Conservation (phyloP, 768 basidiomycete genomes). For the Lentinula edodes region DNA sequence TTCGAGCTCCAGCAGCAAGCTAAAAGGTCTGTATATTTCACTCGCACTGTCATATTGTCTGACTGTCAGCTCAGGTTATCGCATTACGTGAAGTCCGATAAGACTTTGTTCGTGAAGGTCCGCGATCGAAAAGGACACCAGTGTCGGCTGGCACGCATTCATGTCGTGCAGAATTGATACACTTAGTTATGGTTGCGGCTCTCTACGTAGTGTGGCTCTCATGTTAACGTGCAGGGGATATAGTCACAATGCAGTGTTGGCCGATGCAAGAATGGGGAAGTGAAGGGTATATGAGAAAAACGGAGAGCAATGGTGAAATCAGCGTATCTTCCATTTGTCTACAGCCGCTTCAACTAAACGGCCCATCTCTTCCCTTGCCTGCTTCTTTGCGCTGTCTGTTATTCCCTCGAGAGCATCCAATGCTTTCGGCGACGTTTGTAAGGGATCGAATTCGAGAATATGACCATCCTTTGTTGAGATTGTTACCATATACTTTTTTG, state of each 20-base stretch:
- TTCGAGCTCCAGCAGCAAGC: slow-evolving; percentile 49
- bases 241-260: background rate
- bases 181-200: background rate
- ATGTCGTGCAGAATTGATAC: slow-evolving; percentile 5
- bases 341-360: slow-evolving; percentile 67
- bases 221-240: background rate
- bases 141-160: slow-evolving; percentile 39
- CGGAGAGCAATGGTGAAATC: slow-evolving; percentile 5
- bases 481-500: slow-evolving; percentile 14
- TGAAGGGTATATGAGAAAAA: background rate
- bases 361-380: slow-evolving; percentile 72
- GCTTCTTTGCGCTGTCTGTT: slow-evolving; percentile 76
- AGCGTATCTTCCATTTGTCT: slow-evolving; percentile 68
- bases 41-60: slow-evolving; percentile 11
- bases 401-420: slow-evolving; percentile 76
- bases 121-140: slow-evolving; percentile 52
- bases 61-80: background rate
- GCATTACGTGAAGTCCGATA: background rate
- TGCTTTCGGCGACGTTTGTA: slow-evolving; percentile 64
- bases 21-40: slow-evolving; percentile 21
- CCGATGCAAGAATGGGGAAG: background rate
- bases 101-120: slow-evolving; percentile 51
- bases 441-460: slow-evolving; percentile 80
- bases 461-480: slow-evolving; percentile 81
- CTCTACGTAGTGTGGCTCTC: background rate